These are phyloP conservation scores for Roridomyces roridus DNA, from an alignment of 768 basidiomycete species.

Conservation along the genomic window DNA sequence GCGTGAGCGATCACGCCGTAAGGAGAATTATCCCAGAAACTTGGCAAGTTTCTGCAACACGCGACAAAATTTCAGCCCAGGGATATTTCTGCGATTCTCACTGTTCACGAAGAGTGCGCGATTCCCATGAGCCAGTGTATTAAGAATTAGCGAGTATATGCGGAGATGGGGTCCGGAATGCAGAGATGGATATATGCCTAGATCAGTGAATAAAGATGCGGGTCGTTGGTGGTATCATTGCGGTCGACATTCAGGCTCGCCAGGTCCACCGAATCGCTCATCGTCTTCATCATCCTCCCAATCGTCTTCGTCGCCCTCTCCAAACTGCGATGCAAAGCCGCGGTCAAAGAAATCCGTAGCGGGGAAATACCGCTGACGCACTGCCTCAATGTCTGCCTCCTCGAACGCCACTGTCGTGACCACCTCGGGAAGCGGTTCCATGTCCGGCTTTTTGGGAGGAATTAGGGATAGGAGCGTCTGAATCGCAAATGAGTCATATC, in stretches of 20 bases:
- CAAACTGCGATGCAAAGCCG: conserved; percentile 74
- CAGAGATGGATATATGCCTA: no score
- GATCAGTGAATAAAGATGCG: not conserved
- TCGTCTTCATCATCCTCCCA: conserved; percentile 76
- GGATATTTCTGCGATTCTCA: no score
- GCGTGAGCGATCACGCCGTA: no score
- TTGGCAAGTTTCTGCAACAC: no score
- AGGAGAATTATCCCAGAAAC: no score
- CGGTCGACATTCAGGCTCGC: conserved; percentile 64
- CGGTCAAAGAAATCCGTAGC: conserved; percentile 83
- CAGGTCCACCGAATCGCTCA: conserved; percentile 33
- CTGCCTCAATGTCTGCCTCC: conserved; percentile 80
- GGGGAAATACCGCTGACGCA: conserved; percentile 81
- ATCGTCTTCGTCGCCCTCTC: conserved; percentile 70
- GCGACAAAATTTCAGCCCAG: no score
- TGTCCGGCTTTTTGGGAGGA: conserved; percentile 77
- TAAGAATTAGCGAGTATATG: conserved; percentile 4
- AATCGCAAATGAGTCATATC: not conserved
- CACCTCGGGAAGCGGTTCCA: conserved; percentile 73
- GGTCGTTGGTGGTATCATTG: conserved; percentile 47
- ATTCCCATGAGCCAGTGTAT: not conserved
- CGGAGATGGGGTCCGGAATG: not conserved
- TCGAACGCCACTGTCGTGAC: conserved; percentile 77
- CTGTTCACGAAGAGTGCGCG: no score
- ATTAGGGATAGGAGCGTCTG: conserved; percentile 71